Conservation (phyloP, 306 rosid genomes). For the Phaseolus lunatus region DNA sequence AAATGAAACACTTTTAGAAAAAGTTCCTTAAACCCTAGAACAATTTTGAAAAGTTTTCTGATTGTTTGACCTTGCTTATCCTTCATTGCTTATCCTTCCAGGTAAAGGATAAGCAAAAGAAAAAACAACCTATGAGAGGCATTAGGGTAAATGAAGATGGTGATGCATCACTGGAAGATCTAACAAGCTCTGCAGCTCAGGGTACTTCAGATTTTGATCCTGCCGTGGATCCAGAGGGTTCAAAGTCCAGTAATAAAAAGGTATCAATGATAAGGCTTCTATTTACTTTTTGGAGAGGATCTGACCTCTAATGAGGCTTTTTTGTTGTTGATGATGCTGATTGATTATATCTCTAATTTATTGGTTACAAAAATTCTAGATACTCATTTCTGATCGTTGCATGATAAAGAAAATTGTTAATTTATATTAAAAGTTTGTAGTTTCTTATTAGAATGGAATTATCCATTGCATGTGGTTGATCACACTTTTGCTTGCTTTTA, state of each 20-base stretch:
- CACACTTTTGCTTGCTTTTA: background rate
- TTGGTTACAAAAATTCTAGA: constrained; percentile 9
- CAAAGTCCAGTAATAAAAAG: constrained; percentile 79
- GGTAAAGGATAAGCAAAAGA: constrained; percentile 88
- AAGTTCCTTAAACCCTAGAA: constrained; percentile 34
- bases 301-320: background rate
- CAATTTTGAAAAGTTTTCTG: constrained; percentile 23
- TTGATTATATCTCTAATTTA: background rate
- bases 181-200: constrained; percentile 56
- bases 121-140: constrained; percentile 72
- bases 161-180: constrained; percentile 89
- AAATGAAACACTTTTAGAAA: constrained; percentile 5
- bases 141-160: constrained; percentile 90
- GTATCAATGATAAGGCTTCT: constrained; percentile 49
- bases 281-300: background rate
- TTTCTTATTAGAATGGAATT: constrained; percentile 2
- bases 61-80: constrained; percentile 33
- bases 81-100: constrained; percentile 54
- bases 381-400: constrained; percentile 27
- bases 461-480: constrained; percentile 19
- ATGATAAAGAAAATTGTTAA: background rate
- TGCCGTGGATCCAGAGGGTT: constrained; percentile 64
- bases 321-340: background rate
- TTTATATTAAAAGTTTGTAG: background rate
- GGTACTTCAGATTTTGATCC: constrained; percentile 61